Percentiles rank a stretch among this genome's conserved stretches.
Evolutionary conservation across 257 asterid species (phyloP).

Genomic region (Verbascum thapsus): DNA sequence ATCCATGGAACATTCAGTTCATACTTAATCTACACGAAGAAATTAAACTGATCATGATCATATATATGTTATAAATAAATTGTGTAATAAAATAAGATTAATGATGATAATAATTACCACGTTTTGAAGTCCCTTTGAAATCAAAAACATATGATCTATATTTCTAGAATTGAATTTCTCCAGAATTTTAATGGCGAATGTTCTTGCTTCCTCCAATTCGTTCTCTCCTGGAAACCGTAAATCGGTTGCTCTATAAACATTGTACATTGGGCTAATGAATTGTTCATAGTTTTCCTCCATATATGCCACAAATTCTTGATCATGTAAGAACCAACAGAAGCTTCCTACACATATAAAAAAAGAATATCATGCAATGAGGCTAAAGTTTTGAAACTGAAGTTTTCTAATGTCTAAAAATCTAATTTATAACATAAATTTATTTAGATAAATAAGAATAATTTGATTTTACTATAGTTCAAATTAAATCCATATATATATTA

Average conservation of each 20-base stretch:
- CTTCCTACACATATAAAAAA: slow-evolving; percentile 27
- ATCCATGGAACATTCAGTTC: slow-evolving; percentile 57
- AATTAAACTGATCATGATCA: no score
- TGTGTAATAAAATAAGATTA: not conserved
- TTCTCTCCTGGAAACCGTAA: slow-evolving; percentile 44
- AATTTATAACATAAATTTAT: no score
- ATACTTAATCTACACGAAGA: slow-evolving; percentile 42
- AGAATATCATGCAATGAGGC: no score
- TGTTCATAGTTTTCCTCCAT: slow-evolving; percentile 39
- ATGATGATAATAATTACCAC: slow-evolving; percentile 30
- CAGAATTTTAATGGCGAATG: slow-evolving; percentile 40
- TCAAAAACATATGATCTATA: slow-evolving; percentile 30
- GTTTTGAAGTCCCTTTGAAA: slow-evolving; percentile 42
- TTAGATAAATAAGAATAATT: no score
- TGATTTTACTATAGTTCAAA: no score
- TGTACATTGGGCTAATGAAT: slow-evolving; percentile 39
- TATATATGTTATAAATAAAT: not conserved
- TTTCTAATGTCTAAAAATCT: no score
- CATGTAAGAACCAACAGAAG: slow-evolving; percentile 63
- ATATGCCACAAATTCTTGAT: slow-evolving; percentile 23
- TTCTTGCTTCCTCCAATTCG: slow-evolving; percentile 49
- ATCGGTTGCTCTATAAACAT: slow-evolving; percentile 57
- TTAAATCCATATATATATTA: no score
- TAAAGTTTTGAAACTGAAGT: no score
- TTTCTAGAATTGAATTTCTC: slow-evolving; percentile 15